phyloP scores from a whole-genome alignment of 768 basidiomycete genomes.

The Leucosporidium yakuticum region DNA sequence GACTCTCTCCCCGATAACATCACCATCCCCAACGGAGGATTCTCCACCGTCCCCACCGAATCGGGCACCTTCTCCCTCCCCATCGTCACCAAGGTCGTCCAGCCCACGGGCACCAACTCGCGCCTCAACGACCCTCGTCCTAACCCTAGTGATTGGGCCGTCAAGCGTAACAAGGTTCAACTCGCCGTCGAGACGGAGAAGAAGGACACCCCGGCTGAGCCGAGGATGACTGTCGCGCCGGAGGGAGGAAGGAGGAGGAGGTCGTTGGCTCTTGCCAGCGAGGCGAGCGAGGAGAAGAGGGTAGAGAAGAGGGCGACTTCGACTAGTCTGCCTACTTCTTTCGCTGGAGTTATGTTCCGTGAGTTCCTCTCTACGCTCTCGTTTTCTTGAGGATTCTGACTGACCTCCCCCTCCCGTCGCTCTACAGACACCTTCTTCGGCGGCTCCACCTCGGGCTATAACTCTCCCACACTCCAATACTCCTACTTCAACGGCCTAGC shows the following conservation, averaged over 20 bases:
- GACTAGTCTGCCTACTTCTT: slow-evolving; percentile 7
- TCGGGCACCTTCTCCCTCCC: neutral
- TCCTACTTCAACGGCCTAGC: slow-evolving; percentile 33
- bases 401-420: neutral
- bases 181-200: neutral
- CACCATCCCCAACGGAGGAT: slow-evolving; percentile 34
- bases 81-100: slow-evolving; percentile 10
- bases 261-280: neutral
- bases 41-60: slow-evolving; percentile 5
- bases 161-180: neutral
- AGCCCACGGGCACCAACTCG: neutral
- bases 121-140: neutral
- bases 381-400: neutral
- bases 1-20: slow-evolving; percentile 21
- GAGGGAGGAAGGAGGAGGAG: too few relatives aligned
- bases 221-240: neutral
- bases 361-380: neutral
- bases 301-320: slow-evolving; percentile 16
- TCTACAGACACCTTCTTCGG: slow-evolving; percentile 35
- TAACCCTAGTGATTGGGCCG: neutral
- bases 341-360: slow-evolving; percentile 26
- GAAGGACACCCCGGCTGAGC: neutral
- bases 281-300: neutral
- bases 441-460: slow-evolving; percentile 15
- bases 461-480: slow-evolving; percentile 29